These are phyloP conservation scores for Sherardia arvensis DNA, from an alignment of 257 asterid species.

Conservation along the genomic window DNA sequence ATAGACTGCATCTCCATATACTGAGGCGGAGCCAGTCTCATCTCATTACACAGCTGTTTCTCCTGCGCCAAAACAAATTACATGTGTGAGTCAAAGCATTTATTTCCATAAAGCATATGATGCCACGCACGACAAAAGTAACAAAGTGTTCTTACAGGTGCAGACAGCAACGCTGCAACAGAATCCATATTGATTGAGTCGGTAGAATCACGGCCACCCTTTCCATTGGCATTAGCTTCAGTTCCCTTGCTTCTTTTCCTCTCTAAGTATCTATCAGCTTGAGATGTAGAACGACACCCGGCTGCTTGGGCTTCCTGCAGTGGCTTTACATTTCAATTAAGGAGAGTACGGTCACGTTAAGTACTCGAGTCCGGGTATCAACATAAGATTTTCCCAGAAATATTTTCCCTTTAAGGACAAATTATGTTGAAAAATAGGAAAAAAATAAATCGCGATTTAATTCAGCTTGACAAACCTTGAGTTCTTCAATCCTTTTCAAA, in stretches of 20 bases:
- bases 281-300: constrained; percentile 61
- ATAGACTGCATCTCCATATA: constrained; percentile 63
- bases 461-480: constrained; percentile 37
- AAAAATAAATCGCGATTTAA: not conserved
- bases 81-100: not conserved
- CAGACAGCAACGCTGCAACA: constrained; percentile 48
- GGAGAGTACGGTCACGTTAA: not conserved
- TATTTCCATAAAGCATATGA: not conserved
- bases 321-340: not conserved
- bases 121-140: not conserved
- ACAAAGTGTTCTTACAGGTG: constrained; percentile 40
- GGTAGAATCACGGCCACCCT: constrained; percentile 49
- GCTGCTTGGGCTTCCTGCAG: constrained; percentile 74
- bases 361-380: not conserved
- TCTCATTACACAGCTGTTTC: constrained; percentile 69
- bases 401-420: not conserved
- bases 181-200: constrained; percentile 47
- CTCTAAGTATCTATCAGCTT: constrained; percentile 61
- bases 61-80: constrained; percentile 37
- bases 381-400: not conserved
- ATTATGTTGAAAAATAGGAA: not conserved
- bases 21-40: constrained; percentile 47
- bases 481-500: constrained; percentile 56
- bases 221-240: constrained; percentile 37
- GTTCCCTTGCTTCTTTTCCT: constrained; percentile 43